A percentile compares a stretch with the other conserved stretches of the same genome.
Conservation (phyloP, 768 basidiomycete species). For the Boletus reticulatus region DNA sequence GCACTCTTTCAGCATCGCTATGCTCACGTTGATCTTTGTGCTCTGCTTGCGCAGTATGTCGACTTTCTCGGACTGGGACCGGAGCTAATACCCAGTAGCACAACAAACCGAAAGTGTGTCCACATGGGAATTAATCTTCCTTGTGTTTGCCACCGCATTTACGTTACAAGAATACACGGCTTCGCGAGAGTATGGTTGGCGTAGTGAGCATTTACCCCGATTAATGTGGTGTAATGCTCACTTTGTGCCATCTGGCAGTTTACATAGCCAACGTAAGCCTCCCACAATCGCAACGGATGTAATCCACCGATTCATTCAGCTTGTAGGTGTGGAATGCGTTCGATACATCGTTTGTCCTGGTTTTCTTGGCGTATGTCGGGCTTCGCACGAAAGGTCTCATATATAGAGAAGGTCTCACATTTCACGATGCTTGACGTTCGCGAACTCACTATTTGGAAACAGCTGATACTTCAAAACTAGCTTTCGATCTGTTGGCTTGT, state of each 20-base stretch:
- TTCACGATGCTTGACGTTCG: neutral
- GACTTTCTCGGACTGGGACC: neutral
- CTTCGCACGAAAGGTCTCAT: conserved; percentile 65
- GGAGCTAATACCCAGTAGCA: conserved; percentile 38
- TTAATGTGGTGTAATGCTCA: conserved; percentile 1
- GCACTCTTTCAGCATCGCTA: conserved; percentile 75
- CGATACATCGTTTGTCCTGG: conserved; percentile 68
- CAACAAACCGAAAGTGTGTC: conserved; percentile 52
- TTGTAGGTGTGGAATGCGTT: conserved; percentile 88
- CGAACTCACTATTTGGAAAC: conserved; percentile 6
- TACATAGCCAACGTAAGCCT: conserved; percentile 77
- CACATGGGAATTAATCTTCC: conserved; percentile 68
- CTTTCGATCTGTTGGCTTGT: conserved; percentile 83
- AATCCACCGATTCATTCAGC: neutral
- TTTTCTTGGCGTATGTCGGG: conserved; percentile 66
- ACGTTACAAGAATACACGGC: conserved; percentile 86
- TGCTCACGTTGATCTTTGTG: conserved; percentile 67
- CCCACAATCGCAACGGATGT: neutral
- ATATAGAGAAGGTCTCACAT: conserved; percentile 45
- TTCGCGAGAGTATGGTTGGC: conserved; percentile 84
- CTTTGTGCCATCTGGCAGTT: conserved; percentile 38
- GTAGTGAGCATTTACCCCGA: conserved; percentile 52
- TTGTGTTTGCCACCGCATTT: conserved; percentile 76
- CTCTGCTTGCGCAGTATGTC: conserved; percentile 71
- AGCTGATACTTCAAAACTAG: conserved; percentile 52